These are phyloP conservation scores for Sclerotinia trifoliorum DNA, from an alignment of 2,329 filamentous ascomycete genomes.

Conservation along the genomic window DNA sequence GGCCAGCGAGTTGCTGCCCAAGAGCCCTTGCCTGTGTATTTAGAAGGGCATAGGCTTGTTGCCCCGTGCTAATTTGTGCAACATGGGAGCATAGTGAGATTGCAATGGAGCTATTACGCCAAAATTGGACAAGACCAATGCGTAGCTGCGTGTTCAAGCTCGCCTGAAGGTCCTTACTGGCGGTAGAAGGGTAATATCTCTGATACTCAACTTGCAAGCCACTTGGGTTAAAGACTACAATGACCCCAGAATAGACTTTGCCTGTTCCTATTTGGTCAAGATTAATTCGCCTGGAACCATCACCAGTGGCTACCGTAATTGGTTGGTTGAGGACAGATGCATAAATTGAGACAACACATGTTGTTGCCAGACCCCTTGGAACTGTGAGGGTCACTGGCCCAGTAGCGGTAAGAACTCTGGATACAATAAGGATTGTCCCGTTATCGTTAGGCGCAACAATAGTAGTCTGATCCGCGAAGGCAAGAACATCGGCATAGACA, in stretches of 20 bases:
- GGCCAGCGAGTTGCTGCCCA: conserved; percentile 9
- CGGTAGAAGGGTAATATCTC: conserved; percentile 3
- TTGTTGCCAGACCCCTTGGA: neutral
- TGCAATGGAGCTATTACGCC: conserved; percentile 8
- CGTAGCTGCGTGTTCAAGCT: conserved; percentile 10
- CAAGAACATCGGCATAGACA: neutral
- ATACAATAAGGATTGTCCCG: neutral
- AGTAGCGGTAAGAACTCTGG: conserved; percentile 9
- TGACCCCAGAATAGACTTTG: neutral
- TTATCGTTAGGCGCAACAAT: conserved; percentile 6
- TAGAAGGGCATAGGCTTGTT: conserved; percentile 9
- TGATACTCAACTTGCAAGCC: conserved; percentile 13
- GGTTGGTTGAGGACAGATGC: neutral
- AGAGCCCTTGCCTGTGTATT: conserved; percentile 4
- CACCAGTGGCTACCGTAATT: conserved; percentile 6
- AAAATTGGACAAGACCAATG: conserved; percentile 4
- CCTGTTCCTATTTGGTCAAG: conserved; percentile 12
- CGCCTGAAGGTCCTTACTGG: conserved; percentile 11
- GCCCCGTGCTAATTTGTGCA: neutral
- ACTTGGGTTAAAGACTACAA: conserved; percentile 1
- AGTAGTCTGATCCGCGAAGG: neutral
- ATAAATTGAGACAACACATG: conserved; percentile 7
- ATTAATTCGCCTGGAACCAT: neutral
- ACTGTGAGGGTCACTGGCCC: conserved; percentile 8
- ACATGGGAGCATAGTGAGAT: conserved; percentile 10